Evolutionary conservation across 2,329 filamentous ascomycete species (phyloP), one percentile per base, ranked within the genome.

Genomic region (Mollisia scopiformis): DNA sequence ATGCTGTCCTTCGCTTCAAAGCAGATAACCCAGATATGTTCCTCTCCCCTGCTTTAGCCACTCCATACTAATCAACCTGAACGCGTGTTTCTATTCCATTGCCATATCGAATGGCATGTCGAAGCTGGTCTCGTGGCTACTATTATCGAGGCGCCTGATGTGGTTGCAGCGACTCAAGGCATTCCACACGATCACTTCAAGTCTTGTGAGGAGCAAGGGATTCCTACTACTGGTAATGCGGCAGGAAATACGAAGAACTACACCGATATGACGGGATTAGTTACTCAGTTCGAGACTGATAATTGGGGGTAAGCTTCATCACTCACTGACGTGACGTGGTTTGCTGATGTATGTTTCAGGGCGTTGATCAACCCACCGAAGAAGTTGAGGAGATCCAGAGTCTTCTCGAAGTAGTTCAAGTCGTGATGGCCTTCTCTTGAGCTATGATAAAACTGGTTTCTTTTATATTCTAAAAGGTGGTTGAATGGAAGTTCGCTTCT

Each of bases 11-110:
- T 27, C 80, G 81, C 25, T 79, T 79, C 69, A 68, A 74, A 10
- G 74, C 76, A 10, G 78, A 82, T 55, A 83, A 83, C 66, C 80
- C 81, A 2, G 81, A 81, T 6, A 70, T 82, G 6, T 84, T 80
- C 80, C 77, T 79, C 2, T 71, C 82, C 55, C 78, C 79, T 57
- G 79, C n/a, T n/a, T n/a, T n/a, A n/a, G n/a, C n/a, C n/a, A n/a
- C n/a, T n/a, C n/a, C n/a, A n/a, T n/a, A n/a, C n/a, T n/a, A n/a
- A n/a, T n/a, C n/a, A n/a, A n/a, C n/a, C n/a, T n/a, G n/a, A n/a
- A 41, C 37, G 10, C 37, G 16, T 19, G 8, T n/a, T 19, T 27
- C 3, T 52, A 11, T 49, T 49, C 23, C 43, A 49, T 5, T 49
- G 43, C 27, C 41, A 28, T 13, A 49, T 49, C 10, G 43, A 49